Evolutionary conservation across 345 rosid genomes (phyloP).

Genomic region (Isatis tinctoria): DNA sequence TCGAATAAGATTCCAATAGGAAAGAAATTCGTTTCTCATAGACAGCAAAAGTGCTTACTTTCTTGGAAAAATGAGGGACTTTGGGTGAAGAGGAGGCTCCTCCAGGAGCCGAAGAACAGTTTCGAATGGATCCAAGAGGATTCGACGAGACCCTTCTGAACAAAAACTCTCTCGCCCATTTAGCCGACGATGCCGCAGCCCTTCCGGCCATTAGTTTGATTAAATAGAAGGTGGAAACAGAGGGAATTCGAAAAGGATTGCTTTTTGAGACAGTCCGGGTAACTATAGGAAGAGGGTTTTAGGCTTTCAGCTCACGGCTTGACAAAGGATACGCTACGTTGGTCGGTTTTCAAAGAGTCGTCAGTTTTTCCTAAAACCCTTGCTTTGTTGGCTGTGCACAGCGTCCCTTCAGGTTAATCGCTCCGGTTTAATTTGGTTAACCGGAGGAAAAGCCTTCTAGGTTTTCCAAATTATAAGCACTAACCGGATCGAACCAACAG

Average conservation of each 20-base stretch:
- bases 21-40: background rate
- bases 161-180: slow-evolving; percentile 39
- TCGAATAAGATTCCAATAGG: slow-evolving; percentile 12
- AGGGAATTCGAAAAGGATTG: background rate
- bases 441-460: background rate
- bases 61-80: slow-evolving; percentile 78
- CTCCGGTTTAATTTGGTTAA: slow-evolving; percentile 11
- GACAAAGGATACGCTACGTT: background rate
- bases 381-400: background rate
- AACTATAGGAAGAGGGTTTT: slow-evolving; percentile 10
- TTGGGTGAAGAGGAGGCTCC: slow-evolving; percentile 47
- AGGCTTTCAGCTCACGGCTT: slow-evolving; percentile 27
- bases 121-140: slow-evolving; percentile 39
- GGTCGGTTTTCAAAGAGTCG: slow-evolving; percentile 8
- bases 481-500: slow-evolving; percentile 15
- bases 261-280: background rate
- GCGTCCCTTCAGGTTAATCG: slow-evolving; percentile 3
- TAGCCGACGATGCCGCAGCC: slow-evolving; percentile 33
- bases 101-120: slow-evolving; percentile 44
- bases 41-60: slow-evolving; percentile 33
- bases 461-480: background rate
- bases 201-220: slow-evolving; percentile 46
- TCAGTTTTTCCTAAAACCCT: slow-evolving; percentile 32
- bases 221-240: background rate
- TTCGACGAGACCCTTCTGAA: slow-evolving; percentile 34